Conservation (phyloP, 805 yeast species). For the Candida parachauliodes region DNA sequence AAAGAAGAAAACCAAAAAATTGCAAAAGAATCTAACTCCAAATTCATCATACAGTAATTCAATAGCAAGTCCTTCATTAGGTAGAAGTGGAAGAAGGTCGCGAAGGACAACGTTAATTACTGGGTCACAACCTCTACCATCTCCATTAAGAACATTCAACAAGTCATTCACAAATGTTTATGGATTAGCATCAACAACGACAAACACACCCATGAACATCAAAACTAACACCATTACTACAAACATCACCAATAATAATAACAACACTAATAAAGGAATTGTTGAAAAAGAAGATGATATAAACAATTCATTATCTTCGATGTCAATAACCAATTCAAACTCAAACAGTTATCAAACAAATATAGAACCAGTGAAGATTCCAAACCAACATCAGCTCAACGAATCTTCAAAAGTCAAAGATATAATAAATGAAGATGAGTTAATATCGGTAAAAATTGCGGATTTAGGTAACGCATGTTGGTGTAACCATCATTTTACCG, state of each 20-base stretch:
- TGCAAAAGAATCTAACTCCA: constrained; percentile 23
- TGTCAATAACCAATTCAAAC: constrained; percentile 40
- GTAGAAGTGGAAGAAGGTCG: constrained; percentile 48
- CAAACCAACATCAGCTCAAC: constrained; percentile 6
- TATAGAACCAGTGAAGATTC: constrained; percentile 17
- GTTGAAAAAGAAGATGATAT: too few species aligned
- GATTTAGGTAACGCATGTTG: constrained; percentile 73
- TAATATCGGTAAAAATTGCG: constrained; percentile 64
- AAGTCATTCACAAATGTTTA: constrained; percentile 37
- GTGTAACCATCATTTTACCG: constrained; percentile 58
- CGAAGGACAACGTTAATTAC: constrained; percentile 78
- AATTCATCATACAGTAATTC: constrained; percentile 10
- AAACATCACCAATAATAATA: neutral
- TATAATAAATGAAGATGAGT: constrained; percentile 41
- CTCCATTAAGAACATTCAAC: constrained; percentile 67
- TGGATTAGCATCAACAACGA: constrained; percentile 34
- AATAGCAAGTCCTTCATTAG: constrained; percentile 28
- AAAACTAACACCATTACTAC: constrained; percentile 3
- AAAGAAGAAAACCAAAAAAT: constrained; percentile 39
- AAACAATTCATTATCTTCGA: constrained; percentile 37
- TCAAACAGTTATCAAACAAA: constrained; percentile 19
- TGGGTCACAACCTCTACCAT: constrained; percentile 90
- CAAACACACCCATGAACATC: constrained; percentile 35
- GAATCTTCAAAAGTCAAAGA: constrained; percentile 5
- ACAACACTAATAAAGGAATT: constrained; percentile 5